Conservation (phyloP, 2,329 filamentous ascomycete genomes). For the Aurifilum marmelostoma region DNA sequence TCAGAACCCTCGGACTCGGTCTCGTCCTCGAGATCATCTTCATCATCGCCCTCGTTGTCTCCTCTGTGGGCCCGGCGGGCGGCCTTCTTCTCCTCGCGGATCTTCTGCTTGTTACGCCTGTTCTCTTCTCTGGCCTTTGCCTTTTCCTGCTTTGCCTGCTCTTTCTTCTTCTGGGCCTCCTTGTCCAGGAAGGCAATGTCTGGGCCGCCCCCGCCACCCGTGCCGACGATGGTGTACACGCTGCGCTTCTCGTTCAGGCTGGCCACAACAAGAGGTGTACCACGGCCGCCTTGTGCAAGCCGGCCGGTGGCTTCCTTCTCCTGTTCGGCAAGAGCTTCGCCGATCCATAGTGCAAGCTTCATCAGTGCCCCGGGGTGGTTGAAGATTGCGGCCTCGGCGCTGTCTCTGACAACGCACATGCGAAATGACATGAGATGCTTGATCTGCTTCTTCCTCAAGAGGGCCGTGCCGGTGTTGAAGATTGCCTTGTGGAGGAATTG, state of each 20-base stretch:
- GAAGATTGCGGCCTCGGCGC: constrained; percentile 88
- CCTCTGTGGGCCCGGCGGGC: constrained; percentile 54
- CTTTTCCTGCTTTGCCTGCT: constrained; percentile 66
- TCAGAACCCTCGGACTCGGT: constrained; percentile 49
- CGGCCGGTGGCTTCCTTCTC: constrained; percentile 77
- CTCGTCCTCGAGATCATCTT: constrained; percentile 54
- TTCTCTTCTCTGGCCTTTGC: constrained; percentile 64
- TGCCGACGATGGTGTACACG: constrained; percentile 91
- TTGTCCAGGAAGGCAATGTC: constrained; percentile 70
- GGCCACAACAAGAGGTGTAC: constrained; percentile 86
- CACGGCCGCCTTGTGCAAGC: constrained; percentile 68
- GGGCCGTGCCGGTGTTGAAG: constrained; percentile 84
- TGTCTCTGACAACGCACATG: constrained; percentile 94
- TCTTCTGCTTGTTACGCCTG: constrained; percentile 58
- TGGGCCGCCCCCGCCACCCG: constrained; percentile 81
- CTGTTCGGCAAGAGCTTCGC: constrained; percentile 87
- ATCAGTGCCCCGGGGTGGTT: constrained; percentile 90
- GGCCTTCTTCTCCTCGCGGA: constrained; percentile 63
- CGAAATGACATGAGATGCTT: constrained; percentile 90
- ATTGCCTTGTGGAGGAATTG: constrained; percentile 92
- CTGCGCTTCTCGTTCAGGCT: constrained; percentile 85
- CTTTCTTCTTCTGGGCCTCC: constrained; percentile 65
- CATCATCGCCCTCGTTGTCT: constrained; percentile 44
- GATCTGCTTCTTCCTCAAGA: constrained; percentile 93
- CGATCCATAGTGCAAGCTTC: constrained; percentile 92